These are phyloP conservation scores for Cyberlindnera maritima DNA, from an alignment of 805 yeast genomes.

Conservation along the genomic window DNA sequence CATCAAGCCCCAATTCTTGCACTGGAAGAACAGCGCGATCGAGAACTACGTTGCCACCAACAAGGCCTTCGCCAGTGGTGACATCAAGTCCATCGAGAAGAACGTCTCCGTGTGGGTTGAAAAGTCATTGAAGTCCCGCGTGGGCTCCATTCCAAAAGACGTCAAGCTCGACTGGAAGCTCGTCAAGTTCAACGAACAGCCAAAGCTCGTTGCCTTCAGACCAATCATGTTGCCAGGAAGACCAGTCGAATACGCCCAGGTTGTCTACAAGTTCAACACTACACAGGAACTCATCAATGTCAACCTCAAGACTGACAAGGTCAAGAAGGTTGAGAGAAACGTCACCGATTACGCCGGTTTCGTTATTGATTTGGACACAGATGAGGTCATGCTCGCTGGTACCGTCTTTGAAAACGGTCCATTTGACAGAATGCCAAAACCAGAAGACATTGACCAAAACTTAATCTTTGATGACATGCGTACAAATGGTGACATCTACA, in stretches of 20 bases:
- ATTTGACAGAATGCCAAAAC: conserved; percentile 35
- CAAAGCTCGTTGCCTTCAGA: conserved; percentile 70
- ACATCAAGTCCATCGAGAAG: conserved; percentile 45
- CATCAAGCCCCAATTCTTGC: conserved; percentile 60
- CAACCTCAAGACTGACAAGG: conserved; percentile 42
- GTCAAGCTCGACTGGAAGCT: conserved; percentile 74
- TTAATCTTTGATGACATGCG: conserved; percentile 31
- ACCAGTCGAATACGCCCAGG: conserved; percentile 54
- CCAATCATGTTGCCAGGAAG: conserved; percentile 59
- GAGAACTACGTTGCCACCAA: conserved; percentile 76
- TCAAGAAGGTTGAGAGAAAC: conserved; percentile 47
- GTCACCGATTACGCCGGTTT: conserved; percentile 61
- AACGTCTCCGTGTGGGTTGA: conserved; percentile 60
- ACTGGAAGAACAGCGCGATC: conserved; percentile 86
- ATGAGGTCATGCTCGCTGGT: conserved; percentile 59
- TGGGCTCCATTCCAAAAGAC: conserved; percentile 52
- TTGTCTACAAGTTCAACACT: conserved; percentile 62
- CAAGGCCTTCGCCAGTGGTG: conserved; percentile 67
- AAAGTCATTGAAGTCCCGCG: conserved; percentile 52
- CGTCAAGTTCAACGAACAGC: conserved; percentile 62
- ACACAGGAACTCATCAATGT: conserved; percentile 54
- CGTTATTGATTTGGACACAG: conserved; percentile 57
- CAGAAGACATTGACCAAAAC: conserved; percentile 29
- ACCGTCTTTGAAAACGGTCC: conserved; percentile 61
- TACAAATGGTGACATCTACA: conserved; percentile 33